phyloP scores from a whole-genome alignment of 495 filamentous ascomycete species.

The Jackrogersella minutella region DNA sequence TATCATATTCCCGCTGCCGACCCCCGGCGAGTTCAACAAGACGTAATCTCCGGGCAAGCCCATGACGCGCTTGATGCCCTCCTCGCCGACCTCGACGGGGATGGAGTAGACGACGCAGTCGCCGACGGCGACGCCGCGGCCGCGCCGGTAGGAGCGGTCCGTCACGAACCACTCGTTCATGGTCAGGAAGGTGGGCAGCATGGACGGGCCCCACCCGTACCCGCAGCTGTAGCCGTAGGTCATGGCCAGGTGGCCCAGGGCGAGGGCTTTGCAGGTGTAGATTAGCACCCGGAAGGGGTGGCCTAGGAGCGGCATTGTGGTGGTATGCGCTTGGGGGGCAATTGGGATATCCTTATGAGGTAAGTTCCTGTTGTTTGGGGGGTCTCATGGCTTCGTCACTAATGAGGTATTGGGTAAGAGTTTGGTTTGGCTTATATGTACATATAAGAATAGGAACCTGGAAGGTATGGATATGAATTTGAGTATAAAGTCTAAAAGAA shows the following conservation, averaged over 20 bases:
- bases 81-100: slow-evolving; percentile 68
- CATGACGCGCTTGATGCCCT: slow-evolving; percentile 81
- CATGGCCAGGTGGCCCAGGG: slow-evolving; percentile 66
- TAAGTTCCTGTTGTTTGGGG: background rate
- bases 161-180: slow-evolving; percentile 72
- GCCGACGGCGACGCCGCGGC: slow-evolving; percentile 75
- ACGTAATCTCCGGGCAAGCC: slow-evolving; percentile 94
- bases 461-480: background rate
- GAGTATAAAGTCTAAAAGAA: background rate
- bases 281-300: slow-evolving; percentile 52
- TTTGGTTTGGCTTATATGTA: background rate
- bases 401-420: too few relatives aligned
- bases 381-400: background rate
- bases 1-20: slow-evolving; percentile 68
- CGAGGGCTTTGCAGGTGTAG: slow-evolving; percentile 54
- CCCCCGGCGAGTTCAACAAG: slow-evolving; percentile 64
- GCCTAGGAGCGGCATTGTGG: slow-evolving; percentile 35
- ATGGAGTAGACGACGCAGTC: slow-evolving; percentile 82
- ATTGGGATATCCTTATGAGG: background rate
- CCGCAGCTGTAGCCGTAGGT: slow-evolving; percentile 61
- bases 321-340: background rate
- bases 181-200: slow-evolving; percentile 79
- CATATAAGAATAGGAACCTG: background rate
- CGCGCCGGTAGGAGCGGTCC: slow-evolving; percentile 69
- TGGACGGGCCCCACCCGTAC: slow-evolving; percentile 70